Base-by-base conservation (phyloP, 2,329 filamentous ascomycete genomes). In the Colletotrichum sp. region DNA sequence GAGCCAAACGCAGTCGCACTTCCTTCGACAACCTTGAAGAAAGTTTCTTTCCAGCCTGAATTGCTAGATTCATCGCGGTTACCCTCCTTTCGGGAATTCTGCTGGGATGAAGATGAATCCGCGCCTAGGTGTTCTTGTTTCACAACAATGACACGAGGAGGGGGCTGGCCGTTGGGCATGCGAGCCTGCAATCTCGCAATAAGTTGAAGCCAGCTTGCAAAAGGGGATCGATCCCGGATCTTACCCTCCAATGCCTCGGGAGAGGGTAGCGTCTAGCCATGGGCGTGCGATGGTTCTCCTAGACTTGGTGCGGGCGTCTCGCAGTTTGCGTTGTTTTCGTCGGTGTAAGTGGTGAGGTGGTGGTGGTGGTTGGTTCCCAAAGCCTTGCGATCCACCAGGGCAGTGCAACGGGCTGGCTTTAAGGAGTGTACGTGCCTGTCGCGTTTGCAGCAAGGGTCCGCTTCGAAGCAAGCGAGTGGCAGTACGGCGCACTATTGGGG, bases 1-100 rank as follows among this genome's bases (percentile, higher is more conserved):
- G 93, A 95, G 28, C 94, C 93, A 75, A 95, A 90, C 0, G 94
- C 95, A 1, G 95, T 96, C 9, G 92, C 92, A 3, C 94, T 94
- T 9, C 93, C 88, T 83, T 96, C 95, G 70, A 92, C 84, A 91
- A 95, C 95, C 81, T 93, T 95, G 55, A 59, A 59, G 22, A 59
- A 59, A 28, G 55, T 26, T 24, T 59, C 55, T 59, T 18, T 59
- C 55, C 55, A 59, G 26, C 55, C 26, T 28, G 55, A 16, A 52
- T 52, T 22, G 10, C n/a, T 6, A 13, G 44, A 52, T 52, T 52
- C 44, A 52, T 52, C 44, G 13, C 44, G 44, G 16, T 12, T 4
- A 22, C 44, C 44, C 6, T 52, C 10, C 44, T 52, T 22, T 52
- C n/a, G 44, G 44, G 10, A 52, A 7, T 22, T 13, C 10, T 52